Evolutionary conservation across 2,329 filamentous ascomycete species (phyloP), one percentile per base, ranked within the genome.

Genomic region (Dendryphion nanum): DNA sequence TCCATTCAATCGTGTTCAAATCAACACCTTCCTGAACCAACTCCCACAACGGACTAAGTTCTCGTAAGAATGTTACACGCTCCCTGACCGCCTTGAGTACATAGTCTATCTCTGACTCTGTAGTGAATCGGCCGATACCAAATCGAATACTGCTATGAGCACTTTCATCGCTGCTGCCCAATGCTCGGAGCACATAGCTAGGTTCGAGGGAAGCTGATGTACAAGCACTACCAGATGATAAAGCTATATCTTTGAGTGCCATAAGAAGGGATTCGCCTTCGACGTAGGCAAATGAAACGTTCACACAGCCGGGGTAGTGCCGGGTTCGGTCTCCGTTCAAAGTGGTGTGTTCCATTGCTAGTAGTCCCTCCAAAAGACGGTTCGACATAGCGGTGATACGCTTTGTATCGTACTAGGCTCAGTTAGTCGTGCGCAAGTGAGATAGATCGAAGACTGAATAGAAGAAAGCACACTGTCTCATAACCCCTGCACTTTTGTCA

Each of bases 131-230:
- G 19, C 93, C 93, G 59, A 98, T 97, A 33, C 93, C 93, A 53
- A 98, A 98, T 40, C 93, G 82, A 55, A 98, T 98, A 73, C 89
- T 95, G 70, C 89, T 95, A 72, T 98, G 93, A 6, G 93, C 93
- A 55, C 86, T 96, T 72, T 98, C 93, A 57, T 98, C 93, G 51
- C 89, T 96, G 75, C 86, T 97, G 42, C 93, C 93, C 14, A 98
- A 77, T 4, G 93, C 93, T 40, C 93, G 83, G 19, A 98, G 78
- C 32, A 98, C 93, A 66, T 98, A 98, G 65, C 88, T 95, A 13
- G 93, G 93, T 67, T 98, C 93, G 21, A 98, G 74, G 1, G 93
- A 98, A 0, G 93, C 93, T 4, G 91, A 97, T 2, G 93, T 98
- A 71, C 93, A 98, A 5, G 93, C 93, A 59, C 89, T 96, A 40